These are phyloP conservation scores for Acarospora socialis DNA, from an alignment of 2,329 filamentous ascomycete species.

Conservation along the genomic window DNA sequence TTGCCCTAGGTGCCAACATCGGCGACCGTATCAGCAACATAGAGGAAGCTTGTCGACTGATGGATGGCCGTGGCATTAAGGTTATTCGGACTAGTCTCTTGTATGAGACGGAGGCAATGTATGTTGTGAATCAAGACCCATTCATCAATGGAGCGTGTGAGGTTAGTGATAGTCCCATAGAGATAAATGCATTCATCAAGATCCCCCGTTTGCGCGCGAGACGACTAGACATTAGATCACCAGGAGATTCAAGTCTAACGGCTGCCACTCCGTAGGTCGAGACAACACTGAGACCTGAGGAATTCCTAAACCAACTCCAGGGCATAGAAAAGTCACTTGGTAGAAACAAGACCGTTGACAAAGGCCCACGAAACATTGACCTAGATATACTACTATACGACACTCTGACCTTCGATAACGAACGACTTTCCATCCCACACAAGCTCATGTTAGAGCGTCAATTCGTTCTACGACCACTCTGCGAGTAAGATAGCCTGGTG, in stretches of 20 bases:
- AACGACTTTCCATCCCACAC: constrained; percentile 74
- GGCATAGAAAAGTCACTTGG: constrained; percentile 69
- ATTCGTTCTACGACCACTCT: constrained; percentile 80
- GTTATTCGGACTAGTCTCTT: constrained; percentile 71
- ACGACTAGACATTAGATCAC: too few species aligned
- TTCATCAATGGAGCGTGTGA: constrained; percentile 91
- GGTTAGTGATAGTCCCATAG: constrained; percentile 39
- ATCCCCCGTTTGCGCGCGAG: too few species aligned
- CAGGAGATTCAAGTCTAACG: too few species aligned
- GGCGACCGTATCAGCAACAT: constrained; percentile 76
- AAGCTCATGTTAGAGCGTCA: constrained; percentile 74
- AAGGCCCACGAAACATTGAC: constrained; percentile 89
- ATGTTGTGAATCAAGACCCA: constrained; percentile 71
- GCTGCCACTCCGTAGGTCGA: constrained; percentile 46
- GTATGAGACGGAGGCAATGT: constrained; percentile 96
- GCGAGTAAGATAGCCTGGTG: constrained; percentile 47
- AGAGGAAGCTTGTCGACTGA: constrained; percentile 64
- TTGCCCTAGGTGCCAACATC: constrained; percentile 86
- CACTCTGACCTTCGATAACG: constrained; percentile 47
- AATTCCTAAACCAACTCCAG: constrained; percentile 68
- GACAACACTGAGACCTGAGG: constrained; percentile 59
- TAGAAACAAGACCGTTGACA: constrained; percentile 72
- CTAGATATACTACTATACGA: constrained; percentile 82
- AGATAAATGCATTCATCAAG: too few species aligned
- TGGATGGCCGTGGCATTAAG: constrained; percentile 58